phyloP scores from a whole-genome alignment of 2,329 filamentous ascomycete species.

The Xylariaceae sp. region DNA sequence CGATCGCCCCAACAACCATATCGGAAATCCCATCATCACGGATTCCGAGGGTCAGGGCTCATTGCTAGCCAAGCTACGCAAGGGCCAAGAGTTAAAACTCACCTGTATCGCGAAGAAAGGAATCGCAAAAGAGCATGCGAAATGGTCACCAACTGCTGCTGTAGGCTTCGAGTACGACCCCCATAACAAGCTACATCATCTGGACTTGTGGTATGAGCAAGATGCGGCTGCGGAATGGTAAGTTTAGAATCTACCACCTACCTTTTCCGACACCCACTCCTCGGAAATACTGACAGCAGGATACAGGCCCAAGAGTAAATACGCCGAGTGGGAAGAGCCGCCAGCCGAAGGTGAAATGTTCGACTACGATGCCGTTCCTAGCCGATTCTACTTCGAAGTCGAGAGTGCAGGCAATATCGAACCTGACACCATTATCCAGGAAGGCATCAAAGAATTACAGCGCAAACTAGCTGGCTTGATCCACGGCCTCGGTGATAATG shows the following conservation, averaged over 20 bases:
- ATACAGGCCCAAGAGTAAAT: slow-evolving; percentile 75
- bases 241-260: slow-evolving; percentile 30
- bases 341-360: slow-evolving; percentile 79
- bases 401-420: slow-evolving; percentile 84
- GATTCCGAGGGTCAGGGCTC: slow-evolving; percentile 77
- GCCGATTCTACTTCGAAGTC: slow-evolving; percentile 87
- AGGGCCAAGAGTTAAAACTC: slow-evolving; percentile 83
- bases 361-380: slow-evolving; percentile 81
- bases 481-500: slow-evolving; percentile 49
- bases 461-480: slow-evolving; percentile 82
- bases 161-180: slow-evolving; percentile 98
- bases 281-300: slow-evolving; percentile 24
- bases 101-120: slow-evolving; percentile 96
- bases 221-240: slow-evolving; percentile 81
- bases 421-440: slow-evolving; percentile 81
- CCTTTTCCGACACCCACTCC: neutral
- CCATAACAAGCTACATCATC: slow-evolving; percentile 88
- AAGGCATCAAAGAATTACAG: slow-evolving; percentile 83
- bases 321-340: slow-evolving; percentile 73
- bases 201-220: slow-evolving; percentile 92
- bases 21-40: slow-evolving; percentile 76
- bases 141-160: slow-evolving; percentile 90
- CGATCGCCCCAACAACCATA: slow-evolving; percentile 63
- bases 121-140: slow-evolving; percentile 97
- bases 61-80: slow-evolving; percentile 83